Conservation (phyloP, 768 basidiomycete genomes). For the Russula dissimulans region DNA sequence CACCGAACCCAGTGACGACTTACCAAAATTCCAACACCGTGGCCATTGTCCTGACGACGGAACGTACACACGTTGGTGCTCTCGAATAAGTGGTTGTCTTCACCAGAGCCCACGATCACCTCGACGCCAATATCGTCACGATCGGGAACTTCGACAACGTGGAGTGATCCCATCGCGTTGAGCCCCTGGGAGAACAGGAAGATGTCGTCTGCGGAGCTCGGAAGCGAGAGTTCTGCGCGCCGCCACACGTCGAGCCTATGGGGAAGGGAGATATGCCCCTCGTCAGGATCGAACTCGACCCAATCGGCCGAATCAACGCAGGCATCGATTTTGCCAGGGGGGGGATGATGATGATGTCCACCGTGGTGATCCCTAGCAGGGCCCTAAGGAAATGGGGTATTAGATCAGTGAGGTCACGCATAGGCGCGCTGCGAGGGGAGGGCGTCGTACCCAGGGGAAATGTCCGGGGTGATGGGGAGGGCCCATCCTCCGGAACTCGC, state of each 20-base stretch:
- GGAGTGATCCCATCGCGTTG: background rate
- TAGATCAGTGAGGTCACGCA: background rate
- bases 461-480: no score
- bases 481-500: no score
- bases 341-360: background rate
- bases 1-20: background rate
- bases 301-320: conserved; percentile 6
- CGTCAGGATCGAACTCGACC: background rate
- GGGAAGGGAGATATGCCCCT: background rate
- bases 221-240: conserved; percentile 4
- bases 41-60: background rate
- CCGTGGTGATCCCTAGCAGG: no score
- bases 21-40: conserved; percentile 11
- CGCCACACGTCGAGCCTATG: background rate
- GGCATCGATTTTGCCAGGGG: background rate
- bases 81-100: background rate
- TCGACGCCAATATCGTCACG: conserved; percentile 16
- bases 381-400: no score
- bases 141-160: background rate
- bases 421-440: no score
- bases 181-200: conserved; percentile 2
- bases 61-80: background rate
- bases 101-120: background rate
- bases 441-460: no score
- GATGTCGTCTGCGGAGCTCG: background rate